Evolutionary conservation across 257 asterid species (phyloP).

Genomic region (Ilex asprella): DNA sequence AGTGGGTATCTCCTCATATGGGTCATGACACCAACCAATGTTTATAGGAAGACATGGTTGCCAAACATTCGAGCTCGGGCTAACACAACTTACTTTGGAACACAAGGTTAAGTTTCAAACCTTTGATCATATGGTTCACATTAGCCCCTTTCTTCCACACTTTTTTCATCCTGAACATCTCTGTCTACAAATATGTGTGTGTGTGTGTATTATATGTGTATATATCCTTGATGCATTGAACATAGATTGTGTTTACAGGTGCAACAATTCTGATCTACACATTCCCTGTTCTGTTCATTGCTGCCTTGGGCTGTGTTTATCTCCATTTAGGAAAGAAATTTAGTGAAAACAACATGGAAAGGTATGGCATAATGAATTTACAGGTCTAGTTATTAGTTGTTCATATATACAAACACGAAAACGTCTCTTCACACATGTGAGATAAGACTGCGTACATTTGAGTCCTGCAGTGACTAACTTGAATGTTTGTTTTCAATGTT

Average conservation of each 20-base stretch:
- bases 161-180: no score
- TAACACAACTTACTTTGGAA: slow-evolving; percentile 69
- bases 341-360: slow-evolving; percentile 9
- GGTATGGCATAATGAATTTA: slow-evolving; percentile 21
- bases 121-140: no score
- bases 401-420: no score
- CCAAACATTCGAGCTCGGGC: slow-evolving; percentile 34
- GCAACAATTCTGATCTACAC: slow-evolving; percentile 37
- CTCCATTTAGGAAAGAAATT: slow-evolving; percentile 52
- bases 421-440: no score
- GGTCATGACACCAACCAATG: slow-evolving; percentile 55
- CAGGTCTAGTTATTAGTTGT: no score
- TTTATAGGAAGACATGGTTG: slow-evolving; percentile 40
- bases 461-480: no score
- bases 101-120: slow-evolving; percentile 39
- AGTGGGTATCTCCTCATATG: slow-evolving; percentile 48
- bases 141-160: no score
- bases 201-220: no score
- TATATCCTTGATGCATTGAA: neutral
- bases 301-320: slow-evolving; percentile 63
- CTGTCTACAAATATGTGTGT: no score
- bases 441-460: no score
- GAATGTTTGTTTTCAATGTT: no score
- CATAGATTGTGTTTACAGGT: slow-evolving; percentile 36
- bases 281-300: slow-evolving; percentile 56